These are phyloP conservation scores for Amoeboaphelidium protococcarum DNA, from an alignment of 371 early-diverging fungal species.

Conservation along the genomic window DNA sequence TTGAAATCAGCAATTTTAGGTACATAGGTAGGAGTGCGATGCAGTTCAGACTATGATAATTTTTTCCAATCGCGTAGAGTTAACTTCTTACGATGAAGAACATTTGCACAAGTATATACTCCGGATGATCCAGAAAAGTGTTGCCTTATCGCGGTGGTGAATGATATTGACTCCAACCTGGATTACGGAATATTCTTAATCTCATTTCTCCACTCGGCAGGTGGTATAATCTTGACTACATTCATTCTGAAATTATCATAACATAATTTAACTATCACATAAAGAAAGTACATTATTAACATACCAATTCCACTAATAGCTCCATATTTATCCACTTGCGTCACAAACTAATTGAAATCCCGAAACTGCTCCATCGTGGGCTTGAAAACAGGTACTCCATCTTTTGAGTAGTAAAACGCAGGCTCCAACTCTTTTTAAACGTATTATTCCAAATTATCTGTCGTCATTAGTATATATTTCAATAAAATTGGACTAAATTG, in stretches of 20 bases:
- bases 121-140: slow-evolving; percentile 53
- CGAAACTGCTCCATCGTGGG: slow-evolving; percentile 33
- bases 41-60: not conserved
- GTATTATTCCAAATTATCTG: too few species aligned
- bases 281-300: slow-evolving; percentile 53
- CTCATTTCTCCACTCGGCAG: slow-evolving; percentile 40
- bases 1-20: not conserved
- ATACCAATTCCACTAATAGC: not conserved
- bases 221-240: slow-evolving; percentile 71
- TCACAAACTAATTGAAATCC: not conserved
- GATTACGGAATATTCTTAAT: slow-evolving; percentile 8
- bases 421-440: slow-evolving; percentile 12
- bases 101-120: slow-evolving; percentile 49
- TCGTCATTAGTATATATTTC: too few species aligned
- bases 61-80: not conserved
- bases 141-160: slow-evolving; percentile 24
- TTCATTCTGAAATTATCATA: too few species aligned
- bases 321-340: not conserved
- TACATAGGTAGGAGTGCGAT: not conserved
- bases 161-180: slow-evolving; percentile 5
- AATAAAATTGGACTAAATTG: too few species aligned
- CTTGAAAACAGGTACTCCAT: slow-evolving; percentile 58
- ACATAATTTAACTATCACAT: too few species aligned
- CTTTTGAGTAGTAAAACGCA: slow-evolving; percentile 20
- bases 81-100: slow-evolving; percentile 7